Evolutionary conservation across 805 yeast genomes (phyloP).

Genomic region (Cyberlindnera mississippiensis): DNA sequence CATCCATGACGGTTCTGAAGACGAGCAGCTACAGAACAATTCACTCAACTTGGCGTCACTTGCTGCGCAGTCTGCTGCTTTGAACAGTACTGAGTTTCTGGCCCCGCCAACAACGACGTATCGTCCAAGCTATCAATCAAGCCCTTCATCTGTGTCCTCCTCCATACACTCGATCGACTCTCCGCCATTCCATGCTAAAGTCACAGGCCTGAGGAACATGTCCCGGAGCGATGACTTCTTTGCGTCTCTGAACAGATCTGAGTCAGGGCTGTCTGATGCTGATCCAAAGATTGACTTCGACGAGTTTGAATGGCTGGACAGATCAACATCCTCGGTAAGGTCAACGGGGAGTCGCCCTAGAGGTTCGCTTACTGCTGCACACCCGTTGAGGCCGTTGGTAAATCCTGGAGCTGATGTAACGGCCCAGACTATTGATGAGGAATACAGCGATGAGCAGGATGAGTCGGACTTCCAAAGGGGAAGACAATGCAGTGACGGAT

Average conservation of each 20-base stretch:
- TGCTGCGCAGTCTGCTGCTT: conserved; percentile 16
- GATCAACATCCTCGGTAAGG: conserved; percentile 5
- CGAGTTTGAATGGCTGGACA: conserved; percentile 9
- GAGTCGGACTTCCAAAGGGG: conserved; percentile 3
- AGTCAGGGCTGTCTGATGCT: conserved; percentile 5
- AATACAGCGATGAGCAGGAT: conserved; percentile 1
- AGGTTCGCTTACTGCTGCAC: no score
- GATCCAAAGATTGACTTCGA: conserved; percentile 4
- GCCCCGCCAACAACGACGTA: conserved; percentile 7
- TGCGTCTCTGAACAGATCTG: conserved; percentile 3
- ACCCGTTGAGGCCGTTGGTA: not conserved
- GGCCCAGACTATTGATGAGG: conserved; percentile 6
- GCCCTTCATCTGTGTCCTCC: conserved; percentile 18
- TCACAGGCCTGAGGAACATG: not conserved
- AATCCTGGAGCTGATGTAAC: conserved; percentile 5
- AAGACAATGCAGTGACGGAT: not conserved
- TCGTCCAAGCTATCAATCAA: conserved; percentile 4
- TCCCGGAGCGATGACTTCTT: conserved; percentile 10
- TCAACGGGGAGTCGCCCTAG: no score
- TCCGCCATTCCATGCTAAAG: conserved; percentile 17
- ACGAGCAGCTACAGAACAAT: conserved; percentile 16
- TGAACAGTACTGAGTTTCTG: conserved; percentile 9
- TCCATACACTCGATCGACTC: conserved; percentile 21
- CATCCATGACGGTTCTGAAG: conserved; percentile 1
- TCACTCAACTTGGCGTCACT: conserved; percentile 3